A percentile compares a stretch with the other conserved stretches of the same genome.
phyloP scores from a whole-genome alignment of 148 eudicot species.

The Vaccinium macrocarpon region DNA sequence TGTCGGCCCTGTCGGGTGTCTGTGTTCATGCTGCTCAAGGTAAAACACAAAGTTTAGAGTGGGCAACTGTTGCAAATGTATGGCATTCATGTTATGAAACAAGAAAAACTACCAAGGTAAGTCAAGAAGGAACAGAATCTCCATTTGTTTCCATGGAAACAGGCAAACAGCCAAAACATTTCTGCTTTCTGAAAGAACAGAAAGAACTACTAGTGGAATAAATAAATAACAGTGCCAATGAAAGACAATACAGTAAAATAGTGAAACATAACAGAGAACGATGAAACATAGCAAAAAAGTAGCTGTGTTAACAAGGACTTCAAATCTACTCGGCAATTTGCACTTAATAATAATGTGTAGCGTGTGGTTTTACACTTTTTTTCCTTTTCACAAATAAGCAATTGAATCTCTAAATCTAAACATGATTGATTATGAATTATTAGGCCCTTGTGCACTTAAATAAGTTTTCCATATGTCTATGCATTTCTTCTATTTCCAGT shows the following conservation, averaged over 20 bases:
- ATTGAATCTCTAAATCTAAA: background rate
- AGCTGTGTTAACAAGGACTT: background rate
- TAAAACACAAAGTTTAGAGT: background rate
- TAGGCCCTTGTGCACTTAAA: background rate
- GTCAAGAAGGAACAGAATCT: background rate
- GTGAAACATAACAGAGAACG: background rate
- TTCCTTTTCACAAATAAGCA: background rate
- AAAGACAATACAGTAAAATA: background rate
- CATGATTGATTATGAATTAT: background rate
- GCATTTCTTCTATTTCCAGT: background rate
- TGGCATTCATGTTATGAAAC: background rate
- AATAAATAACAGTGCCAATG: background rate
- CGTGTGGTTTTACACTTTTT: background rate
- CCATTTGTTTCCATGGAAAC: background rate
- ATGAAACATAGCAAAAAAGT: background rate
- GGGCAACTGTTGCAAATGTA: constrained; percentile 6
- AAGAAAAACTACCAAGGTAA: background rate
- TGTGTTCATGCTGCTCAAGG: background rate
- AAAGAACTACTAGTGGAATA: background rate
- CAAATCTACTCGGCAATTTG: background rate
- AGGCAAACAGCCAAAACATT: background rate
- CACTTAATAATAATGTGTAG: background rate
- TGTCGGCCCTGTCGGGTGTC: background rate
- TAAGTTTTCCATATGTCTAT: background rate
- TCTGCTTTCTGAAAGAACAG: background rate